Evolutionary conservation across 2,329 filamentous ascomycete species (phyloP), one percentile per base, ranked within the genome.

Genomic region (Sarocladium oryzae): DNA sequence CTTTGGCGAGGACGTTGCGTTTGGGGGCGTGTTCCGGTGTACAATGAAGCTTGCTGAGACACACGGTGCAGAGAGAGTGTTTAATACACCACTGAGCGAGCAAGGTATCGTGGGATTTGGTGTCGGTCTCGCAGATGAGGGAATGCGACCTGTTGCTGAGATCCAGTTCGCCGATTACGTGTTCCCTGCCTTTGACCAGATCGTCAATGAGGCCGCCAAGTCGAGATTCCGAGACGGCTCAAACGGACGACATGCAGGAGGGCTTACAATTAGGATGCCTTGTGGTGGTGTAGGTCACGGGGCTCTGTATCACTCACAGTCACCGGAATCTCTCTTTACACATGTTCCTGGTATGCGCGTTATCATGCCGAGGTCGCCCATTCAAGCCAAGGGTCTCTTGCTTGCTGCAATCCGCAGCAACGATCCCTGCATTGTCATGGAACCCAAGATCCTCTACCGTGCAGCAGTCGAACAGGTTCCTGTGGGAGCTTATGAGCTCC

Each of bases 111-210:
- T 95, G 53, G 93, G 93, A 0, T 97, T 97, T 63, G 93, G 86
- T 10, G 90, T 97, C 58, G 93, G 93, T 2, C 82, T 85, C 32
- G 91, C 92, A 0, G 88, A 89, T 6, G 87, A 96, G 71, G 92
- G 92, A 21, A 90, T 96, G 87, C 86, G 86, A 52, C 89, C 93
- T 0, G 81, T 97, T 21, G 92, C 92, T 1, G 93, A 99, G 72
- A 90, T 96, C 51, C 91, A 96, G 66, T 96, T 96, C 63, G 91
- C 91, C 53, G 91, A 96, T 65, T 96, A 96, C 65, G 84, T 96
- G 51, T 96, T 85, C 65, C 91, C 91, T 2, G 90, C 91, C 0
- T 96, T 95, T 61, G 90, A 96, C 63, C 90, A 96, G 72, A 79
- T 96, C 28, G 89, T 96, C 62, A 96, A 96, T 61, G 90, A 96